A percentile compares a stretch with the other conserved stretches of the same genome.
phyloP scores from a whole-genome alignment of 345 rosid species.

The Carallia brachiata region DNA sequence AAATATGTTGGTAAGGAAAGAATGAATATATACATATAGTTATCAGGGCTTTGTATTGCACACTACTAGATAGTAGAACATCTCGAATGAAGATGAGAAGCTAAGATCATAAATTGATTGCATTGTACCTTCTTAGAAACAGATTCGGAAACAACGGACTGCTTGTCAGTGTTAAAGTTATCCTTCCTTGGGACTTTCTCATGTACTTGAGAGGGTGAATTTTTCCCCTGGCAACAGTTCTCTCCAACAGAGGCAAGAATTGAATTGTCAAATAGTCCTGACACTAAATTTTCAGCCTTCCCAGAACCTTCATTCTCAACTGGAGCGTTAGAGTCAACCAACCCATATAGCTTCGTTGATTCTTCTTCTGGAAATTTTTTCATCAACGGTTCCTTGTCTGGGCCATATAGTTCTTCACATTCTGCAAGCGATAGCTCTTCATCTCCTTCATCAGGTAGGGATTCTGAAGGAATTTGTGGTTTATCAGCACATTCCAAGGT shows the following conservation, averaged over 20 bases:
- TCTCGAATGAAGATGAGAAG: background rate
- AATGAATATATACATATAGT: too few relatives aligned
- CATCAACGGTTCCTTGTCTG: slow-evolving; percentile 68
- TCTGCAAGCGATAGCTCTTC: slow-evolving; percentile 67
- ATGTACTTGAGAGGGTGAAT: slow-evolving; percentile 29
- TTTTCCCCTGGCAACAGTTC: slow-evolving; percentile 33
- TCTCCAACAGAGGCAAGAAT: slow-evolving; percentile 22
- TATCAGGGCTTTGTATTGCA: background rate
- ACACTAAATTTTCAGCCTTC: slow-evolving; percentile 11
- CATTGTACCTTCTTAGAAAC: slow-evolving; percentile 63
- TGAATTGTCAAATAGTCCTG: slow-evolving; percentile 23
- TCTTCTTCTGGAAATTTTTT: slow-evolving; percentile 39
- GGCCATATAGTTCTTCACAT: slow-evolving; percentile 88
- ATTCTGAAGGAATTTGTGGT: slow-evolving; percentile 32
- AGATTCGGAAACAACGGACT: slow-evolving; percentile 32
- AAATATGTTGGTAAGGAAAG: slow-evolving; percentile 10
- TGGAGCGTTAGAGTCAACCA: slow-evolving; percentile 22
- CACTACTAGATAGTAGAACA: background rate
- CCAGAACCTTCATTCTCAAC: slow-evolving; percentile 33
- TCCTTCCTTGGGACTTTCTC: slow-evolving; percentile 39
- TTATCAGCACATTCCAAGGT: slow-evolving; percentile 31
- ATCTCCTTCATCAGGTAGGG: slow-evolving; percentile 39
- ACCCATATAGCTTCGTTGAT: slow-evolving; percentile 23
- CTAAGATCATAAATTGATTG: background rate
- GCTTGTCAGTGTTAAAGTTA: slow-evolving; percentile 37